A percentile compares a stretch with the other conserved stretches of the same genome.
phyloP scores from a whole-genome alignment of 495 filamentous ascomycete genomes.

The Penicillium fimorum region DNA sequence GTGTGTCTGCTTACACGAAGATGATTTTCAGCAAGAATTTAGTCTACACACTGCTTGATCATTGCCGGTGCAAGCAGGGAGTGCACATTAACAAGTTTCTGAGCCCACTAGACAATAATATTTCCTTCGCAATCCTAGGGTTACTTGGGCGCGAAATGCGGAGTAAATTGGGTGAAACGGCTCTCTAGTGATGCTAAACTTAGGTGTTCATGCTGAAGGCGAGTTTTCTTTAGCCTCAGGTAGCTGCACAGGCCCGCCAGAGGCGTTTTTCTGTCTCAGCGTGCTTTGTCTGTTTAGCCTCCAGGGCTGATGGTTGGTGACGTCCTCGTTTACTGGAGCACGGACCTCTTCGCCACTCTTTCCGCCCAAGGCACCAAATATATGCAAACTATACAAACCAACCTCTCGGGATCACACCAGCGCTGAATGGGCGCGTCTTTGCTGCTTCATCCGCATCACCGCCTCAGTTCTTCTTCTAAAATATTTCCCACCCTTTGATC shows the following conservation, averaged over 20 bases:
- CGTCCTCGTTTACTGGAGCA: background rate
- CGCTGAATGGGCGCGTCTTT: constrained; percentile 5
- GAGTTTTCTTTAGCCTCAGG: background rate
- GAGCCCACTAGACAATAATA: no score
- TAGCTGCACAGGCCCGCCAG: background rate
- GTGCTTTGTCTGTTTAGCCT: background rate
- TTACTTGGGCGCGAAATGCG: background rate
- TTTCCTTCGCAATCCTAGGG: no score
- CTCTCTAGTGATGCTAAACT: background rate
- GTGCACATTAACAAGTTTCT: no score
- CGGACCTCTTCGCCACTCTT: background rate
- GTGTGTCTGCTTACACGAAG: background rate
- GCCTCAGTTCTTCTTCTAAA: background rate
- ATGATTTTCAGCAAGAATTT: background rate
- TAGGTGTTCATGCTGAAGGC: background rate
- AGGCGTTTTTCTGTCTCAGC: background rate
- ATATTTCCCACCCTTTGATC: background rate
- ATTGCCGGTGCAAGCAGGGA: no score
- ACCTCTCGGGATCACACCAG: background rate
- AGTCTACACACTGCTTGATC: no score
- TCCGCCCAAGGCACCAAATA: background rate
- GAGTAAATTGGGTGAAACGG: background rate
- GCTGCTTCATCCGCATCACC: constrained; percentile 6
- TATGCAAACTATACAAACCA: background rate
- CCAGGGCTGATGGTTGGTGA: background rate